phyloP scores from a whole-genome alignment of 345 rosid genomes.

The Pugionium cornutum region DNA sequence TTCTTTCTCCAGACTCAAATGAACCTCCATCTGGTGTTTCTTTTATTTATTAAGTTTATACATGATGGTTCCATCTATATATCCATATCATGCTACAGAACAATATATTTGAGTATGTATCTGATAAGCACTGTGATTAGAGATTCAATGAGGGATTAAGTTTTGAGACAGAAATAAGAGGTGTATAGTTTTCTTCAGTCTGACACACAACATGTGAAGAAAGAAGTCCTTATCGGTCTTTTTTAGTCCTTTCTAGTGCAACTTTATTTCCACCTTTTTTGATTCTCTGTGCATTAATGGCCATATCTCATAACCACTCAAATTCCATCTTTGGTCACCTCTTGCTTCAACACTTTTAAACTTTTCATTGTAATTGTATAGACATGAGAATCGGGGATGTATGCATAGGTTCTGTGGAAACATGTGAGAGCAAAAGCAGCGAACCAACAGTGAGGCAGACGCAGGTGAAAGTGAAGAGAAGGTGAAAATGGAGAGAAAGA shows the following conservation, averaged over 20 bases:
- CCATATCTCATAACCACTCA: conserved; percentile 28
- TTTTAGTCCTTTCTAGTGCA: conserved; percentile 23
- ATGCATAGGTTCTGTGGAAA: conserved; percentile 30
- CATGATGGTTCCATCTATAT: background rate
- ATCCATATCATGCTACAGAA: background rate
- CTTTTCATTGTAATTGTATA: background rate
- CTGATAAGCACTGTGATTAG: conserved; percentile 8
- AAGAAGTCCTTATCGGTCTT: conserved; percentile 23
- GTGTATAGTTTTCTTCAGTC: conserved; percentile 32
- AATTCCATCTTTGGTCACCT: conserved; percentile 32
- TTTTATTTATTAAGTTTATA: background rate
- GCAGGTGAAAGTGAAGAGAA: conserved; percentile 22
- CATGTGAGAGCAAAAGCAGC: conserved; percentile 36
- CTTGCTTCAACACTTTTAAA: background rate
- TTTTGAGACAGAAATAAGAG: conserved; percentile 9
- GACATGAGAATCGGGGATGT: conserved; percentile 10
- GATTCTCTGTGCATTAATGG: conserved; percentile 38
- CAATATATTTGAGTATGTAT: background rate
- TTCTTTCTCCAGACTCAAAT: conserved; percentile 15
- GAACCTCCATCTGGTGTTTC: background rate
- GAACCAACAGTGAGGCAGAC: conserved; percentile 38
- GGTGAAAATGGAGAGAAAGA: conserved; percentile 31
- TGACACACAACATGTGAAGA: conserved; percentile 38
- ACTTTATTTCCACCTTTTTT: conserved; percentile 23
- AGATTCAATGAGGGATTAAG: conserved; percentile 6